A percentile compares a stretch with the other conserved stretches of the same genome.
Evolutionary conservation across 2,329 filamentous ascomycete species (phyloP).

Genomic region (Beauveria asiatica): DNA sequence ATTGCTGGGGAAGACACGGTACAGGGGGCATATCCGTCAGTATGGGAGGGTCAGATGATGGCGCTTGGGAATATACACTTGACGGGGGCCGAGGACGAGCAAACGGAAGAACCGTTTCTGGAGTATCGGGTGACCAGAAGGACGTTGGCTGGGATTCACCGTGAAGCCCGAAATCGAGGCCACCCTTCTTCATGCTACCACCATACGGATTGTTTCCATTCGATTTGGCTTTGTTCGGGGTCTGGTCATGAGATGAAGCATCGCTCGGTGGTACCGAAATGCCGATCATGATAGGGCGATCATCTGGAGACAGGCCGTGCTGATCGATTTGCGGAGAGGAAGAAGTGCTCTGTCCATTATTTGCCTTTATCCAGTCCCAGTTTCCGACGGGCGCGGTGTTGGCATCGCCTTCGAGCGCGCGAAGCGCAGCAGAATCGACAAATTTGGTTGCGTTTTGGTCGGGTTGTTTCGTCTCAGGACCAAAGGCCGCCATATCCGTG

Average conservation of each 20-base stretch:
- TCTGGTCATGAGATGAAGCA: slow-evolving; percentile 16
- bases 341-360: slow-evolving; percentile 23
- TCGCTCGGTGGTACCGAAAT: slow-evolving; percentile 51
- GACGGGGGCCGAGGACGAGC: slow-evolving; percentile 38
- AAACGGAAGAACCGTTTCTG: slow-evolving; percentile 38
- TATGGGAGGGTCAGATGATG: slow-evolving; percentile 25
- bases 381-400: slow-evolving; percentile 46
- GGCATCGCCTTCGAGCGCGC: slow-evolving; percentile 49
- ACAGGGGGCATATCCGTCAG: slow-evolving; percentile 46
- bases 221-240: slow-evolving; percentile 29
- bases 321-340: slow-evolving; percentile 20
- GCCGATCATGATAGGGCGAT: slow-evolving; percentile 65
- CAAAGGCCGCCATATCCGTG: slow-evolving; percentile 56
- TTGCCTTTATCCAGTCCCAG: slow-evolving; percentile 47
- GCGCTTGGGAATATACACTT: slow-evolving; percentile 54
- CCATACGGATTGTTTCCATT: background rate
- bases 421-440: slow-evolving; percentile 50
- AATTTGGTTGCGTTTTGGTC: slow-evolving; percentile 35
- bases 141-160: slow-evolving; percentile 32
- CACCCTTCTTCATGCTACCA: background rate
- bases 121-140: slow-evolving; percentile 55
- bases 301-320: slow-evolving; percentile 55
- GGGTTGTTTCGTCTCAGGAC: slow-evolving; percentile 25
- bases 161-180: slow-evolving; percentile 10
- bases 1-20: slow-evolving; percentile 43